Evolutionary conservation across 257 asterid genomes (phyloP).

Genomic region (Thymus mandschuricus): DNA sequence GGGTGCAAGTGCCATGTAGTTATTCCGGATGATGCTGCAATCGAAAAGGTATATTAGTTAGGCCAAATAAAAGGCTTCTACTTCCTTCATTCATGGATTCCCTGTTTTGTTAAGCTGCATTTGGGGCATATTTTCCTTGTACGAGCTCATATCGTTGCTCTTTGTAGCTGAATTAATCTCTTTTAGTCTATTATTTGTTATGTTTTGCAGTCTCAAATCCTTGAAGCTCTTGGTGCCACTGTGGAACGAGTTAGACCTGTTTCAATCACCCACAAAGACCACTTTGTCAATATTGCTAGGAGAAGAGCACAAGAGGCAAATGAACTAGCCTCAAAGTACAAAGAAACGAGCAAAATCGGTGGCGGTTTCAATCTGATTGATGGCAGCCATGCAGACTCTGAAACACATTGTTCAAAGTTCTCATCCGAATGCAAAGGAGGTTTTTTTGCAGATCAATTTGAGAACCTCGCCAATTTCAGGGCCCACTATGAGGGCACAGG

Average conservation of each 20-base stretch:
- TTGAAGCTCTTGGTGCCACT: constrained; percentile 95
- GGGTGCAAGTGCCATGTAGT: constrained; percentile 97
- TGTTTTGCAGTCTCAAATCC: constrained; percentile 77
- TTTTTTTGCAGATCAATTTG: constrained; percentile 94
- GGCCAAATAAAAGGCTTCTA: background rate
- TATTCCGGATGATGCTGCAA: constrained; percentile 95
- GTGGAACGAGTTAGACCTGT: constrained; percentile 97
- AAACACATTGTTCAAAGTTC: too few relatives aligned
- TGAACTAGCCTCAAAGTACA: constrained; percentile 51
- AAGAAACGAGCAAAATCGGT: too few relatives aligned
- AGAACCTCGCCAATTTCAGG: constrained; percentile 89
- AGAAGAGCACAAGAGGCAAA: constrained; percentile 85
- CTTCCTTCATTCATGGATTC: constrained; percentile 10
- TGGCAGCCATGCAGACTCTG: too few relatives aligned
- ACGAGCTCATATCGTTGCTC: background rate
- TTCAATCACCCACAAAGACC: constrained; percentile 90
- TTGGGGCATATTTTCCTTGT: constrained; percentile 8
- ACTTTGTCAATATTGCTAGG: constrained; percentile 91
- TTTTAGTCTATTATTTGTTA: too few relatives aligned
- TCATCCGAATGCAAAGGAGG: too few relatives aligned
- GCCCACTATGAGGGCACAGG: constrained; percentile 96
- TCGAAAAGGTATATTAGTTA: constrained; percentile 68
- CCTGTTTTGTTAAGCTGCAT: background rate
- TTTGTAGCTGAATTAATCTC: too few relatives aligned
- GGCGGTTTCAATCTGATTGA: too few relatives aligned